phyloP scores from a whole-genome alignment of 495 filamentous ascomycete genomes.

The Podospora comata region DNA sequence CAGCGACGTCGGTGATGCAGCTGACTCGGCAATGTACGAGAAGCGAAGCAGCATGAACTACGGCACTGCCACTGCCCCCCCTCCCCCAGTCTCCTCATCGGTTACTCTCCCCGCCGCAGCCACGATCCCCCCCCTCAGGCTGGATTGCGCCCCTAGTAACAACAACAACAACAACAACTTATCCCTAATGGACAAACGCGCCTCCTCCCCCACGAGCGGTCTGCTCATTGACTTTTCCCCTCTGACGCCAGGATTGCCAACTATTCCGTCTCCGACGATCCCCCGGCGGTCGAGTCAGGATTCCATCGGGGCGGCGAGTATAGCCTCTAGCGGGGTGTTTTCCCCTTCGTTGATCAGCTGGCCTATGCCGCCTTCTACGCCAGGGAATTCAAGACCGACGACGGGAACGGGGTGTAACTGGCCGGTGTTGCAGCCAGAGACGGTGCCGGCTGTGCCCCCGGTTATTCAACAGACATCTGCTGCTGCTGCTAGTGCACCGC shows the following conservation, averaged over 20 bases:
- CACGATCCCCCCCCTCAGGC: constrained; percentile 4
- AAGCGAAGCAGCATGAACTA: constrained; percentile 22
- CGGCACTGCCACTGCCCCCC: constrained; percentile 12
- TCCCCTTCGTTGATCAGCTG: constrained; percentile 29
- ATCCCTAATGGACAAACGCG: not conserved
- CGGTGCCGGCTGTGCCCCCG: not conserved
- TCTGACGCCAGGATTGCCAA: constrained; percentile 19
- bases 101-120: not conserved
- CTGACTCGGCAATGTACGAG: constrained; percentile 20
- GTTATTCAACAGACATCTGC: not conserved
- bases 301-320: constrained; percentile 24
- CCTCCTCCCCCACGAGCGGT: constrained; percentile 12
- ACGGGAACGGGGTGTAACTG: not conserved
- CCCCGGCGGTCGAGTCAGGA: constrained; percentile 21
- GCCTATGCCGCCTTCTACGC: constrained; percentile 28
- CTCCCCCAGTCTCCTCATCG: too few species aligned
- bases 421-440: not conserved
- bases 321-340: constrained; percentile 30
- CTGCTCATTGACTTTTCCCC: constrained; percentile 20
- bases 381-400: not conserved
- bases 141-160: constrained; percentile 11
- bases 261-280: constrained; percentile 19
- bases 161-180: constrained; percentile 8
- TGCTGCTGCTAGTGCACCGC: too few species aligned
- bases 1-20: constrained; percentile 20